A percentile compares a stretch with the other conserved stretches of the same genome.
Conservation (phyloP, 2,329 filamentous ascomycete genomes). For the Colletotrichum australisinense region DNA sequence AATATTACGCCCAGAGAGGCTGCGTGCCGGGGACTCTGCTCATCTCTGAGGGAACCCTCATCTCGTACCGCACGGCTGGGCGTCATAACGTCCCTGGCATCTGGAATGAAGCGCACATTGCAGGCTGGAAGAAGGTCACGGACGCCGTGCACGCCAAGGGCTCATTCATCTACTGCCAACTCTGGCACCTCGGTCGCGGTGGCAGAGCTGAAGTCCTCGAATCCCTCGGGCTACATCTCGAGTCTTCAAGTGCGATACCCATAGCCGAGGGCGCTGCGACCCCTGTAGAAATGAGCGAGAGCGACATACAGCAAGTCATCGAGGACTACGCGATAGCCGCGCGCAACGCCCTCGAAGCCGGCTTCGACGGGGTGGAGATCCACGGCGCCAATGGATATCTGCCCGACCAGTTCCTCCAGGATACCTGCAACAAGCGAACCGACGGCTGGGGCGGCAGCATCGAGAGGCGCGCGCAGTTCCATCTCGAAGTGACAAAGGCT, state of each 20-base stretch:
- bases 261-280: slow-evolving; percentile 60
- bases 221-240: slow-evolving; percentile 62
- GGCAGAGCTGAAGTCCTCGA: slow-evolving; percentile 46
- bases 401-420: slow-evolving; percentile 71
- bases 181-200: slow-evolving; percentile 73
- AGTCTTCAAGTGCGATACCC: slow-evolving; percentile 52
- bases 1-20: slow-evolving; percentile 45
- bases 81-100: slow-evolving; percentile 66
- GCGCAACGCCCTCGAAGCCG: slow-evolving; percentile 68
- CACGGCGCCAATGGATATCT: slow-evolving; percentile 70
- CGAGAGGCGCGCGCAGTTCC: slow-evolving; percentile 63
- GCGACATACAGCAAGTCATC: slow-evolving; percentile 75
- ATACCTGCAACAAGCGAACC: slow-evolving; percentile 61
- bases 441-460: slow-evolving; percentile 66
- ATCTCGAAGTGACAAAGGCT: slow-evolving; percentile 60
- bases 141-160: slow-evolving; percentile 73
- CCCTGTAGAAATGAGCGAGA: slow-evolving; percentile 72
- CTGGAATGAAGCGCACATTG: slow-evolving; percentile 66
- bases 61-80: slow-evolving; percentile 59
- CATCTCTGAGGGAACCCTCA: slow-evolving; percentile 68
- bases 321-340: slow-evolving; percentile 67
- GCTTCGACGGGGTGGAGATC: slow-evolving; percentile 77
- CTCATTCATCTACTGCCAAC: slow-evolving; percentile 70
- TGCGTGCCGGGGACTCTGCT: slow-evolving; percentile 57
- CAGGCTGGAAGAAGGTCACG: slow-evolving; percentile 69